These are phyloP conservation scores for Alisma plantagoaquatica DNA, from an alignment of 106 monocot species.

Conservation along the genomic window DNA sequence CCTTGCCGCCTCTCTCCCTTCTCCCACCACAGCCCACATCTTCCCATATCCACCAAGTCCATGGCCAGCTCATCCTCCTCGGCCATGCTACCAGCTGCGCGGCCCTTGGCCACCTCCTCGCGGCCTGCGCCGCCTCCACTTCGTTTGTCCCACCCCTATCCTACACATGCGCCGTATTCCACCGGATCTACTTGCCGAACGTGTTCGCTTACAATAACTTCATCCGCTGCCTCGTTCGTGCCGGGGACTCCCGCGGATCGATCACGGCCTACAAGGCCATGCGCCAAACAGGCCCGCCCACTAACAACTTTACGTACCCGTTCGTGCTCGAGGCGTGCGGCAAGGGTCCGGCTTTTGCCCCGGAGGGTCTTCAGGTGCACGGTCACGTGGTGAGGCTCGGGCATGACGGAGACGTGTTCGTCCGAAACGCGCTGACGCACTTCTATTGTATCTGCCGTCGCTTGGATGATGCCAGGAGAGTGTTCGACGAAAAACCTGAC, in stretches of 20 bases:
- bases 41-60: constrained; percentile 44
- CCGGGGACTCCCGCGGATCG: constrained; percentile 10
- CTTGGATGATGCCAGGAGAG: constrained; percentile 11
- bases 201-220: constrained; percentile 53
- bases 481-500: constrained; percentile 34
- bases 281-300: constrained; percentile 26
- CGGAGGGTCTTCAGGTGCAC: constrained; percentile 42
- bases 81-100: constrained; percentile 33
- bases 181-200: constrained; percentile 29
- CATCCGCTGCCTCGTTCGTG: constrained; percentile 49
- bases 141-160: constrained; percentile 1
- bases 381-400: constrained; percentile 33
- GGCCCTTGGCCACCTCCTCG: constrained; percentile 38
- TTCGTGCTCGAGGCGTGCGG: constrained; percentile 46
- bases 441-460: constrained; percentile 31
- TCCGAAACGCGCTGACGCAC: constrained; percentile 41
- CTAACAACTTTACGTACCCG: constrained; percentile 63
- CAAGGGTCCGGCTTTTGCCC: not conserved
- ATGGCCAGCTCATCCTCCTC: constrained; percentile 40
- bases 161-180: constrained; percentile 39
- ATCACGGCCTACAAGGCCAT: constrained; percentile 21
- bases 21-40: constrained; percentile 22
- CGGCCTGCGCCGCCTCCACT: constrained; percentile 24
- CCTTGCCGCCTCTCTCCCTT: constrained; percentile 22
- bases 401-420: constrained; percentile 28